phyloP scores from a whole-genome alignment of 1,284 basidiomycete genomes.

The Termitomyces sp. region DNA sequence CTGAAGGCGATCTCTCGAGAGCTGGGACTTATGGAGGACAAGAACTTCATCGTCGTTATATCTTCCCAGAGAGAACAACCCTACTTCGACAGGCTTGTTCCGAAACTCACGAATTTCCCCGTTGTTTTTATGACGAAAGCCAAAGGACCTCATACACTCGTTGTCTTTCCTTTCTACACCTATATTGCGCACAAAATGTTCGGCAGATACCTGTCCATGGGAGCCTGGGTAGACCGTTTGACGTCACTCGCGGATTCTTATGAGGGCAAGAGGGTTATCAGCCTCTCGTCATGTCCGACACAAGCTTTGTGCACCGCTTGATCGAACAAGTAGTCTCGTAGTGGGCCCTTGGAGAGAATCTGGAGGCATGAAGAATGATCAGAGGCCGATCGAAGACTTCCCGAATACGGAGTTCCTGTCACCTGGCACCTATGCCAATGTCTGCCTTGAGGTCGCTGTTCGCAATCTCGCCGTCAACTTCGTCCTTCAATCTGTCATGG shows the following conservation, averaged over 20 bases:
- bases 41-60: slow-evolving; percentile 73
- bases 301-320: slow-evolving; percentile 87
- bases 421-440: slow-evolving; percentile 89
- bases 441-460: slow-evolving; percentile 87
- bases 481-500: slow-evolving; percentile 88
- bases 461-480: slow-evolving; percentile 93
- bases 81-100: slow-evolving; percentile 78
- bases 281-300: slow-evolving; percentile 81
- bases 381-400: slow-evolving; percentile 73
- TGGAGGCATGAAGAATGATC: slow-evolving; percentile 90
- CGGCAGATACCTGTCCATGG: slow-evolving; percentile 75
- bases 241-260: slow-evolving; percentile 86
- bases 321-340: slow-evolving; percentile 86
- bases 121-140: slow-evolving; percentile 82
- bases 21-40: slow-evolving; percentile 66
- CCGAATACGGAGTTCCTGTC: slow-evolving; percentile 82
- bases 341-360: slow-evolving; percentile 92
- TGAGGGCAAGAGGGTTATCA: slow-evolving; percentile 93
- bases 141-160: slow-evolving; percentile 67
- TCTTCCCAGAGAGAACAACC: slow-evolving; percentile 83
- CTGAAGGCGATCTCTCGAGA: slow-evolving; percentile 89
- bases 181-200: slow-evolving; percentile 78
- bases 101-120: slow-evolving; percentile 82
- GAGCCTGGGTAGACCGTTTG: slow-evolving; percentile 79
- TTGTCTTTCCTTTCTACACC: slow-evolving; percentile 75